Evolutionary conservation across 2,329 filamentous ascomycete species (phyloP), one percentile per base, ranked within the genome.

Genomic region (Onygenales sp.): DNA sequence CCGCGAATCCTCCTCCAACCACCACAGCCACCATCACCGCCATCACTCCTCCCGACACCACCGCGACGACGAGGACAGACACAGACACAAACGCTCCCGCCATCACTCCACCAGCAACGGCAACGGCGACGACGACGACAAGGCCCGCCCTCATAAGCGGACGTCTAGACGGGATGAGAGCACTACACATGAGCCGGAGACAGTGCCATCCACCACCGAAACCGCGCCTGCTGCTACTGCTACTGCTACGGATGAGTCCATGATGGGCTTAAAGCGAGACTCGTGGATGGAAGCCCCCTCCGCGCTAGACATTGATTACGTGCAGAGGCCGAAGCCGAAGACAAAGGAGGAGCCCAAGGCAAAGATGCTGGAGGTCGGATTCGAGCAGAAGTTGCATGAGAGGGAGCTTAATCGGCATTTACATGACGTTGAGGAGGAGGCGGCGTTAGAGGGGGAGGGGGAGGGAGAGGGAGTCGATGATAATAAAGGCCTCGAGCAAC

Each of bases 261-360:
- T 65, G 13, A 60, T 70, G 21, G 62, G 70, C 1, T 62, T 84
- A 34, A 79, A 84, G 59, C 82, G 94, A 58, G 93, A 97, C 68
- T 82, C 86, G 0, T 98, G 94, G 91, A 98, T 98, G 93, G 85
- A 90, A 55, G 86, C 86, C 0, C 90, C 92, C 0, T 88, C 87
- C 0, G 83, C 85, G 0, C 72, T 95, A 37, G 85, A 91, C 51
- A 77, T 97, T 54, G 91, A 97, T 65, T 95, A 95, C 66, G 65
- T 75, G 27, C 70, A 74, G 37, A 67, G 71, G 78, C 89, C 49
- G 80, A 87, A 64, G 77, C 60, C 79, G 56, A 82, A 82, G 56
- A 67, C 70, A 39, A 79, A 72, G 59, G 73, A 72, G 49, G 66
- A 64, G 7, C 62, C 70, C 5, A 70, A 67, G 51, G 57, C 68